Conservation (phyloP, 441 rosid species). For the Euphorbia corollata region DNA sequence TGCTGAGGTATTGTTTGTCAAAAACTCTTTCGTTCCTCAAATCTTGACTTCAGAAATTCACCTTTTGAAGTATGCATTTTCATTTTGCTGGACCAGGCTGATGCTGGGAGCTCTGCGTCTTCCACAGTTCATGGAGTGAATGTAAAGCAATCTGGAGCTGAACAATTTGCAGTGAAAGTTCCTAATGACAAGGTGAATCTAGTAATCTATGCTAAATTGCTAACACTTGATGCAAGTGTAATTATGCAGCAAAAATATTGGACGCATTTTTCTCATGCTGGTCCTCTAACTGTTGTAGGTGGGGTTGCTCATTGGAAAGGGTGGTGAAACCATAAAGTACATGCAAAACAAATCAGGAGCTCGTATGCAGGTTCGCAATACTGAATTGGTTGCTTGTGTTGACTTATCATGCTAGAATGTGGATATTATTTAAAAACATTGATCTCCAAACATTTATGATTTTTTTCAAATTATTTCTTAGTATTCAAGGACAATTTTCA, state of each 20-base stretch:
- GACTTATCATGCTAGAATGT: background rate
- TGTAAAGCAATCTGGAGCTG: constrained; percentile 19
- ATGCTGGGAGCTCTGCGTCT: constrained; percentile 20
- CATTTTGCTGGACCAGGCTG: constrained; percentile 18
- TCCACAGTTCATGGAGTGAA: constrained; percentile 18
- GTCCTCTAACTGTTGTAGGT: constrained; percentile 19
- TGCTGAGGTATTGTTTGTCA: constrained; percentile 20
- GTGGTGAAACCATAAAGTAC: constrained; percentile 29
- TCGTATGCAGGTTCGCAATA: constrained; percentile 24
- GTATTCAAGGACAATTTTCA: background rate
- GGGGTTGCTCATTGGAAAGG: constrained; percentile 31
- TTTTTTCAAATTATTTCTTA: background rate
- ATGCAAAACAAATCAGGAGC: constrained; percentile 28
- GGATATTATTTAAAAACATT: background rate
- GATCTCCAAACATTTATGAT: background rate
- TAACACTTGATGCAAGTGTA: background rate
- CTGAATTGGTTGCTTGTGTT: background rate
- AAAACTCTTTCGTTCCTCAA: background rate
- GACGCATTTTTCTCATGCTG: background rate
- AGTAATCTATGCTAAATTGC: background rate
- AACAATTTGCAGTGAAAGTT: constrained; percentile 22
- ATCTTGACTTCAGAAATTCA: background rate
- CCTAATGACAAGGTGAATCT: constrained; percentile 28
- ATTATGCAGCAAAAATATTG: background rate
- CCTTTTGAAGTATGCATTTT: background rate